Evolutionary conservation across 106 monocot genomes (phyloP).

Genomic region (Allium fistulosum): DNA sequence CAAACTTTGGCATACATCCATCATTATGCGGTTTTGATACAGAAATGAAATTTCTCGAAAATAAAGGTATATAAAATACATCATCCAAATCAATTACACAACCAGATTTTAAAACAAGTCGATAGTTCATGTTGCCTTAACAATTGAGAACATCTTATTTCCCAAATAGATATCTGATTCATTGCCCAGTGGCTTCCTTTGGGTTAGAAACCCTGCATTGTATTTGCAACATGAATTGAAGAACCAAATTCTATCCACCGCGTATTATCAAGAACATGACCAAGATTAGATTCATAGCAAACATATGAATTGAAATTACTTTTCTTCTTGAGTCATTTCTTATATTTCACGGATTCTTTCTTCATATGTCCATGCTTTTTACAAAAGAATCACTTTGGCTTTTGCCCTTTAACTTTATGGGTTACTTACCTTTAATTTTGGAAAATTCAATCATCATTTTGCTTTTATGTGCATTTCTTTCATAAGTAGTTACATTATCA

Average conservation of each 20-base stretch:
- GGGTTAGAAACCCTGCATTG: not conserved
- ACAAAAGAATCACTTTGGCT: not conserved
- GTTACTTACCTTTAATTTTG: not conserved
- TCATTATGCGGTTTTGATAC: not conserved
- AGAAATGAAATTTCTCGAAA: constrained; percentile 5
- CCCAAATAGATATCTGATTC: not conserved
- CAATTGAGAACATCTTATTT: not conserved
- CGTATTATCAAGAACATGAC: not conserved
- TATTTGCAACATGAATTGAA: constrained; percentile 1
- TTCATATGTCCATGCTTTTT: not conserved
- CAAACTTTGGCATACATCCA: not conserved
- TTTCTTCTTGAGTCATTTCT: constrained; percentile 8
- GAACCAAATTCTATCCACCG: not conserved
- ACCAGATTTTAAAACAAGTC: not conserved
- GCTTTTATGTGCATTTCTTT: not conserved
- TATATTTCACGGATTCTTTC: constrained; percentile 10
- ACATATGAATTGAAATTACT: not conserved
- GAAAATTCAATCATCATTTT: not conserved
- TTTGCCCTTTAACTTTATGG: not conserved
- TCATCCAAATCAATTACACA: constrained; percentile 4
- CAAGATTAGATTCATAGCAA: constrained; percentile 3
- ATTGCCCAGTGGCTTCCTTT: not conserved
- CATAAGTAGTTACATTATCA: not conserved
- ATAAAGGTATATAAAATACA: constrained; percentile 1
- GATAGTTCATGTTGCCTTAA: not conserved